Evolutionary conservation across 2,329 filamentous ascomycete species (phyloP), one percentile per base, ranked within the genome.

Genomic region (Apiospora malaysiana): DNA sequence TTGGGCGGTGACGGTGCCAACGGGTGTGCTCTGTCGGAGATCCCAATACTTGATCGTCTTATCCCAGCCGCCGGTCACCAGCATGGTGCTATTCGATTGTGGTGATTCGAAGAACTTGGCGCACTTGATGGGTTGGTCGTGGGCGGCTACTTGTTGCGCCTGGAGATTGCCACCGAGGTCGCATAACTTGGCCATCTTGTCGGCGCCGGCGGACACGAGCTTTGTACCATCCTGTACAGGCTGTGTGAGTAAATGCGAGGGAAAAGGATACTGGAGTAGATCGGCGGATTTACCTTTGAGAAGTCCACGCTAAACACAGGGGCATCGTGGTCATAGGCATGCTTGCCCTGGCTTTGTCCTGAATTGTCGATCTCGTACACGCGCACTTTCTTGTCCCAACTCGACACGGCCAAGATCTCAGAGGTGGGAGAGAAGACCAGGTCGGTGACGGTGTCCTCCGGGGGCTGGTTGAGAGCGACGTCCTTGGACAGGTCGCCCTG

Each of bases 311-410:
- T 93, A 72, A 99, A 84, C 3, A 97, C 95, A 3, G 95, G 94
- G 63, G 88, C 93, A 75, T 94, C 92, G 82, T 97, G 94, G 76
- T 97, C 93, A 79, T 96, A 97, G 71, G 92, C 85, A 73, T 94
- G 94, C 78, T 95, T 95, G 68, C 94, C 94, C 80, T 94, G 90
- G 78, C 93, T 95, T 79, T 93, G 89, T 59, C 94, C 94, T 75
- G 90, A 90, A 70, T 83, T 84, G 74, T 92, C 90, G 79, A 98
- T 94, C 82, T 98, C 94, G 84, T 98, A 99, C 80, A 99, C 95
- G 79, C 95, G 92, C 74, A 98, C 94, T 82, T 97, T 97, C 85
- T 97, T 97, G 83, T 99, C 96, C 96, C 96, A 99, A 77, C 94
- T 97, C 66, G 94, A 86, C 46, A 98, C 93, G 32, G 95, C 94